Conservation (phyloP, 2,329 filamentous ascomycete species). For the Anisogramma anomala region DNA sequence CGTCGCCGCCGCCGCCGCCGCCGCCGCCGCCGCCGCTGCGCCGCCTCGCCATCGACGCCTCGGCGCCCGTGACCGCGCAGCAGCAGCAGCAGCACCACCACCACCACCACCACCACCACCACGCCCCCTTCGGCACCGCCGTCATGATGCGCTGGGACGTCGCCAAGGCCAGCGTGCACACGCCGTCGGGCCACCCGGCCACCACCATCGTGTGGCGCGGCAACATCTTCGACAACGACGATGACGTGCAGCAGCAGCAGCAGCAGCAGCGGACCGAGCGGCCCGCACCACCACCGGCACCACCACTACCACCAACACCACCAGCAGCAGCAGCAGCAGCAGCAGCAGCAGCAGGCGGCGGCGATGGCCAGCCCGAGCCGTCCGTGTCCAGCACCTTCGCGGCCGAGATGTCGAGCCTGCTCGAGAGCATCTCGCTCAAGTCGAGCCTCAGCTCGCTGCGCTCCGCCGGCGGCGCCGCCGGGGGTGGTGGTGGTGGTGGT, state of each 20-base stretch:
- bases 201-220: not conserved
- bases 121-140: not conserved
- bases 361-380: not conserved
- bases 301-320: not conserved
- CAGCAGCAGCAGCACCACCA: too few relatives aligned
- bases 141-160: slow-evolving; percentile 2
- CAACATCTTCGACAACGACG: not conserved
- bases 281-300: not conserved
- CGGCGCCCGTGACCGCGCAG: not conserved
- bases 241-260: not conserved
- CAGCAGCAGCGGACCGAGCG: not conserved
- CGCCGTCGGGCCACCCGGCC: not conserved
- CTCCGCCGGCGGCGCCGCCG: not conserved
- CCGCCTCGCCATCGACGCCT: not conserved
- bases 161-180: not conserved
- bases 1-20: not conserved
- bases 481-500: not conserved
- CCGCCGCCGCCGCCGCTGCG: not conserved
- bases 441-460: slow-evolving; percentile 7
- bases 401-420: slow-evolving; percentile 3
- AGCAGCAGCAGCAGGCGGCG: not conserved
- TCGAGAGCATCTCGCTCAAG: slow-evolving; percentile 7
- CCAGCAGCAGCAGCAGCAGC: not conserved
- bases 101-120: too few relatives aligned
- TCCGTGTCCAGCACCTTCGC: slow-evolving; percentile 4